Evolutionary conservation across 208 protist genomes (phyloP), one percentile per base, ranked within the genome.

Genomic region (Novymonas esmeraldas): DNA sequence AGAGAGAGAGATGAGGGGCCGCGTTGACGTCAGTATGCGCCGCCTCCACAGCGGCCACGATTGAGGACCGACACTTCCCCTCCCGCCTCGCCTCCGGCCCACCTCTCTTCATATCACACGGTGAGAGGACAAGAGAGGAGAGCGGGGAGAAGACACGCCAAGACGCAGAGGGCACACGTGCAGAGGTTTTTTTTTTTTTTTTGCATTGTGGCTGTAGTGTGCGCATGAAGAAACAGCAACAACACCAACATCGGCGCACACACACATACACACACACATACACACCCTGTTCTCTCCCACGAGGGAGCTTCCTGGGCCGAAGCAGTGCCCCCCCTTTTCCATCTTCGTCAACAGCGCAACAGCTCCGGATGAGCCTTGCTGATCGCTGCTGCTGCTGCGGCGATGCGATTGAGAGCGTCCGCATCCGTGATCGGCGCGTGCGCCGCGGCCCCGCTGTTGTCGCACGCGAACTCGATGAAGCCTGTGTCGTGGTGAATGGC

Each of bases 401-500:
- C 52, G 64, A 75, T 57, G 20, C 52, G 61, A 0, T 63, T 45
- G 33, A 75, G 68, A 24, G 52, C 61, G 22, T 75, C 55, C 41
- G 39, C 41, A 24, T 75, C 69, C 6, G 69, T 64, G 20, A 69
- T 58, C 33, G 26, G 24, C 24, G 31, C 10, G 4, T 48, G 36
- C 4, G 2, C 49, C 2, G 3, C 14, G 1, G 6, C 59, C 7
- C 3, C n/a, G 48, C n/a, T 3, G 51, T 33, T 42, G n/a, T n/a
- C n/a, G n/a, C n/a, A n/a, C n/a, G n/a, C n/a, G 31, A 75, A 75
- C 39, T 75, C 69, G 18, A 75, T 64, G 31, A 59, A 75, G 13
- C 69, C 69, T 3, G 69, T 64, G 46, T 75, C 69, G 18, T 75
- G 61, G n/a, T 75, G 59, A 51, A 75, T 75, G 13, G 55, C n/a